Conservation (phyloP, 257 asterid species). For the Eucommia ulmoides region DNA sequence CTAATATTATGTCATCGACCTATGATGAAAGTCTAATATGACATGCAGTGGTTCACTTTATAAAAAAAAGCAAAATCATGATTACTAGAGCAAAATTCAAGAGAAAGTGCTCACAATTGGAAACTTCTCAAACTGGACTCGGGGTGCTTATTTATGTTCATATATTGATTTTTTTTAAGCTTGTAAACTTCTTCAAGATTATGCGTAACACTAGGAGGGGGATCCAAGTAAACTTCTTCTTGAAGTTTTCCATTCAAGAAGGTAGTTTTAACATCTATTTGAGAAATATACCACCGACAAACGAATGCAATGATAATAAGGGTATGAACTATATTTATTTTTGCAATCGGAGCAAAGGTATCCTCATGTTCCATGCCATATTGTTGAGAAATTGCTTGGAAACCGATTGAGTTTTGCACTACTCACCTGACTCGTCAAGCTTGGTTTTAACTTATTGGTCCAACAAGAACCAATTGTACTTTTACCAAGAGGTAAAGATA, state of each 20-base stretch:
- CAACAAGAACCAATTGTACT: neutral
- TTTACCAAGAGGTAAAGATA: neutral
- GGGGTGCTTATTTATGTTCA: neutral
- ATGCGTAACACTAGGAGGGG: neutral
- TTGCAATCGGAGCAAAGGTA: neutral
- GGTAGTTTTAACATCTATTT: neutral
- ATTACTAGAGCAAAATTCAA: too few species aligned
- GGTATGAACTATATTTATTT: neutral
- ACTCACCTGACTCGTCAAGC: neutral
- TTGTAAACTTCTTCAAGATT: neutral
- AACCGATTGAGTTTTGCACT: neutral
- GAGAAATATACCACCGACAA: neutral
- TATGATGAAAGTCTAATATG: too few species aligned
- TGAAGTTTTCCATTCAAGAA: neutral
- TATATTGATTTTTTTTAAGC: neutral
- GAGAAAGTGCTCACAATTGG: neutral
- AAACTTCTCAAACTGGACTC: neutral
- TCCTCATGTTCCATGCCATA: conserved; percentile 1
- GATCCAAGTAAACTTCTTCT: neutral
- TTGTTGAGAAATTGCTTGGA: neutral
- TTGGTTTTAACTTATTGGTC: neutral
- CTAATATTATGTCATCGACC: too few species aligned
- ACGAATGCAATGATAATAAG: neutral
- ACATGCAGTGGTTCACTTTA: too few species aligned
- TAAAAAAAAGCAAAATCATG: neutral